These are phyloP conservation scores for Aspergillus phoenicis DNA, from an alignment of 2,329 filamentous ascomycete species.

Conservation along the genomic window DNA sequence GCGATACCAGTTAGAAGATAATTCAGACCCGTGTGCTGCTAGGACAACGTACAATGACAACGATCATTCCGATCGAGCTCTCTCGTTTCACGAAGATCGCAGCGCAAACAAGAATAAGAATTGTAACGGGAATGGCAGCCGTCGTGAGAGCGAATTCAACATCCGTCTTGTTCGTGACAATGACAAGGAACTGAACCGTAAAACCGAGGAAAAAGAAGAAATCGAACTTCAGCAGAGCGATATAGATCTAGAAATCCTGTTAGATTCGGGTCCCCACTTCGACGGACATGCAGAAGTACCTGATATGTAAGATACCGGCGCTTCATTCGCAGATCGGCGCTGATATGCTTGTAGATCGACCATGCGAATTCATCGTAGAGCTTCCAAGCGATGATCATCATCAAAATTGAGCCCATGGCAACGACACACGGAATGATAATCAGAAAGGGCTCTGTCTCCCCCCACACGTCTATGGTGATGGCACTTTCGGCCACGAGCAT, in stretches of 20 bases:
- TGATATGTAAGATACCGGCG: slow-evolving; percentile 94
- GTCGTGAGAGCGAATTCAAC: slow-evolving; percentile 85
- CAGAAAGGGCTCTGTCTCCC: slow-evolving; percentile 70
- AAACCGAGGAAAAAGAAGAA: slow-evolving; percentile 99
- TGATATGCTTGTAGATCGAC: slow-evolving; percentile 99
- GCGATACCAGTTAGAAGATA: slow-evolving; percentile 18
- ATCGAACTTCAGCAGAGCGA: slow-evolving; percentile 96
- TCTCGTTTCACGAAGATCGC: slow-evolving; percentile 85
- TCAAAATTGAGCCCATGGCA: slow-evolving; percentile 69
- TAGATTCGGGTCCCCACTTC: neutral
- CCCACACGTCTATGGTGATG: slow-evolving; percentile 64
- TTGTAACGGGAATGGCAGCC: slow-evolving; percentile 86
- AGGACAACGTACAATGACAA: slow-evolving; percentile 64
- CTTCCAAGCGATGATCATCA: slow-evolving; percentile 85
- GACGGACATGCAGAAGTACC: slow-evolving; percentile 55
- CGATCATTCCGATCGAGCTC: slow-evolving; percentile 73
- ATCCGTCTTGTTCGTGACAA: slow-evolving; percentile 71
- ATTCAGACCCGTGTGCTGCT: neutral
- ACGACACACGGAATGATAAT: slow-evolving; percentile 85
- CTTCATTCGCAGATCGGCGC: slow-evolving; percentile 95
- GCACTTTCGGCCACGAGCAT: slow-evolving; percentile 52
- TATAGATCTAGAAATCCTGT: slow-evolving; percentile 73
- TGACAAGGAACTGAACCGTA: slow-evolving; percentile 95
- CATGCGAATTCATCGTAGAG: slow-evolving; percentile 98
- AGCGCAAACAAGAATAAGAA: slow-evolving; percentile 81